Base-by-base conservation (phyloP, 164 flowering plant genomes). In the Magnolia changhungtana region DNA sequence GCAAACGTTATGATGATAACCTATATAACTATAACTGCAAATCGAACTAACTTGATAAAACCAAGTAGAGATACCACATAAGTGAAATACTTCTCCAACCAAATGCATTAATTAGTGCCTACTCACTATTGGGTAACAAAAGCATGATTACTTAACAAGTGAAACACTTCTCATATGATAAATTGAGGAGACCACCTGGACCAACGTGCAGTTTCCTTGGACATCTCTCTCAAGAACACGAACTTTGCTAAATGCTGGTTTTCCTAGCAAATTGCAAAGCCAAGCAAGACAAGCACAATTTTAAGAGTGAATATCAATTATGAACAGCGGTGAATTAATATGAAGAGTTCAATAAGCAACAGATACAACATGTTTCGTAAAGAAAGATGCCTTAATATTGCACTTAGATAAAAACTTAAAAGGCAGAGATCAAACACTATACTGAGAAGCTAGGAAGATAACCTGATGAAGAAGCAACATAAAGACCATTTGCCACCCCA, bases 391-490 rank as follows among this genome's bases (percentile, higher is more conserved):
- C 45, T 37, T 4, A 37, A 37, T 37, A 37, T 3, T 5, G 45
- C 45, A 37, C 45, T 37, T 37, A 37, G 45, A 37, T 4, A 3
- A 37, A 37, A 37, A 37, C 45, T 37, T 3, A 37, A 37, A 37
- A 37, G 45, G 9, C 18, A 55, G 11, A 55, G 18, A 55, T 55
- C 61, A 55, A 55, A 55, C 61, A 2, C 61, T 55, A 67, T 27
- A 4, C 18, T 67, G n/a, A 69, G 8, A 73, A 52, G 59, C 37
- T 8, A 18, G 11, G 31, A 69, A 24, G 13, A 52, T 49, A 77
- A 96, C 99, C 99, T 89, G 96, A 82, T 24, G 91, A 83, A 64
- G 90, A 87, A 81, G 99, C 96, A 77, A 92, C 92, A 87, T 90
- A 94, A 71, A 94, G 87, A 72, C 99, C 98, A 78, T 85, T 88